phyloP scores from a whole-genome alignment of 495 filamentous ascomycete species.

The Hypomontagnella submonticulosa region DNA sequence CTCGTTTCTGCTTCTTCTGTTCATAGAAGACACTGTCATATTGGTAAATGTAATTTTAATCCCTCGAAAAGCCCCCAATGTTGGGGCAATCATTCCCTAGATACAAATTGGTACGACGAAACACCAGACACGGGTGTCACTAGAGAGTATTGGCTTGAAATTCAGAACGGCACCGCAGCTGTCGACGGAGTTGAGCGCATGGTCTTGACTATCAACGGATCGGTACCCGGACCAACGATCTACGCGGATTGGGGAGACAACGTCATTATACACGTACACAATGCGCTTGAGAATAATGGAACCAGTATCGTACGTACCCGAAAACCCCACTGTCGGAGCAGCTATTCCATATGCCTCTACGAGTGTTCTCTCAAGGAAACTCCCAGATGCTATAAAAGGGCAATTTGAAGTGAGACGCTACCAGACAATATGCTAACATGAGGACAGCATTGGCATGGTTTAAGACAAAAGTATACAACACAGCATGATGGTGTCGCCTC shows the following conservation, averaged over 20 bases:
- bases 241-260: slow-evolving; percentile 58
- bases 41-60: slow-evolving; percentile 39
- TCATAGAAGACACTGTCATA: slow-evolving; percentile 25
- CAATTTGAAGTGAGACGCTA: no score
- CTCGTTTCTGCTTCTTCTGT: slow-evolving; percentile 22
- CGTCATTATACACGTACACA: slow-evolving; percentile 39
- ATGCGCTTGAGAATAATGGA: slow-evolving; percentile 23
- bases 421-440: slow-evolving; percentile 1
- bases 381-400: no score
- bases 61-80: slow-evolving; percentile 35
- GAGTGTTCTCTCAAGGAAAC: no score
- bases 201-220: slow-evolving; percentile 56
- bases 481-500: slow-evolving; percentile 58
- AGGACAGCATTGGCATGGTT: slow-evolving; percentile 22
- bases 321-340: no score
- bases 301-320: slow-evolving; percentile 42
- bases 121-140: slow-evolving; percentile 54
- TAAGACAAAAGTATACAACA: slow-evolving; percentile 50
- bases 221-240: slow-evolving; percentile 55
- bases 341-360: no score
- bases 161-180: slow-evolving; percentile 54
- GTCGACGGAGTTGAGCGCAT: slow-evolving; percentile 59
- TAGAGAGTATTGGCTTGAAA: slow-evolving; percentile 55
- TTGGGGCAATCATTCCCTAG: slow-evolving; percentile 46
- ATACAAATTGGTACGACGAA: slow-evolving; percentile 46